phyloP scores from a whole-genome alignment of 441 rosid species.

The Populus hybrid region DNA sequence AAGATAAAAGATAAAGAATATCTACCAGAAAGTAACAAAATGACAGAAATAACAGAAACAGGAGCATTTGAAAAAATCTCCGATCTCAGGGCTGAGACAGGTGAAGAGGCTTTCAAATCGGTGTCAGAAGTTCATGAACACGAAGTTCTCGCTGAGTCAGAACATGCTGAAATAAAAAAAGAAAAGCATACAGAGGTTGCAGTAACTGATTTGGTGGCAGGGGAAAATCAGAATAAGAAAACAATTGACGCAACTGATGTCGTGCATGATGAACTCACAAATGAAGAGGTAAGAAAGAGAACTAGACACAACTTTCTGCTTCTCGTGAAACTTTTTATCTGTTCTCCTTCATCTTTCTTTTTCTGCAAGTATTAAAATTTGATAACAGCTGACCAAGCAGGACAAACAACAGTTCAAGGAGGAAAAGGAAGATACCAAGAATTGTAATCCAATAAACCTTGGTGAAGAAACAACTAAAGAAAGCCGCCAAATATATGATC shows the following conservation, averaged over 20 bases:
- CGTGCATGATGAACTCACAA: slow-evolving; percentile 25
- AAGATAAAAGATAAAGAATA: too few species aligned
- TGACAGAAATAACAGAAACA: not conserved
- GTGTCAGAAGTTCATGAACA: slow-evolving; percentile 9
- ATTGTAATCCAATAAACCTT: slow-evolving; percentile 14
- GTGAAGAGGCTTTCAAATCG: slow-evolving; percentile 22
- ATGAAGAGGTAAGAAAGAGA: slow-evolving; percentile 47
- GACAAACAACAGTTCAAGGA: slow-evolving; percentile 30
- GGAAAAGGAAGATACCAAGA: slow-evolving; percentile 25
- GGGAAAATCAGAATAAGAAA: slow-evolving; percentile 22
- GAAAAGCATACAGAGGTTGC: slow-evolving; percentile 6
- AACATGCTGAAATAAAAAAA: slow-evolving; percentile 18
- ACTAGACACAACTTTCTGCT: not conserved
- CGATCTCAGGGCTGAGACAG: slow-evolving; percentile 14
- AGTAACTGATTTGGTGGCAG: slow-evolving; percentile 13
- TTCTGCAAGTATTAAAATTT: slow-evolving; percentile 5
- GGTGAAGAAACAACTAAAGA: slow-evolving; percentile 27
- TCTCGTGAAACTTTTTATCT: not conserved
- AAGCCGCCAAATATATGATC: slow-evolving; percentile 25
- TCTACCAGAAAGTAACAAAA: slow-evolving; percentile 18
- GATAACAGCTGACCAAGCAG: slow-evolving; percentile 10
- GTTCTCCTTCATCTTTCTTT: not conserved
- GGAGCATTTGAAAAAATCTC: slow-evolving; percentile 11
- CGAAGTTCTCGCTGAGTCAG: slow-evolving; percentile 19
- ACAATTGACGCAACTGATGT: slow-evolving; percentile 28